Percentiles rank a stretch among this genome's conserved stretches.
phyloP scores from a whole-genome alignment of 768 basidiomycete genomes.

The Mycena venus region DNA sequence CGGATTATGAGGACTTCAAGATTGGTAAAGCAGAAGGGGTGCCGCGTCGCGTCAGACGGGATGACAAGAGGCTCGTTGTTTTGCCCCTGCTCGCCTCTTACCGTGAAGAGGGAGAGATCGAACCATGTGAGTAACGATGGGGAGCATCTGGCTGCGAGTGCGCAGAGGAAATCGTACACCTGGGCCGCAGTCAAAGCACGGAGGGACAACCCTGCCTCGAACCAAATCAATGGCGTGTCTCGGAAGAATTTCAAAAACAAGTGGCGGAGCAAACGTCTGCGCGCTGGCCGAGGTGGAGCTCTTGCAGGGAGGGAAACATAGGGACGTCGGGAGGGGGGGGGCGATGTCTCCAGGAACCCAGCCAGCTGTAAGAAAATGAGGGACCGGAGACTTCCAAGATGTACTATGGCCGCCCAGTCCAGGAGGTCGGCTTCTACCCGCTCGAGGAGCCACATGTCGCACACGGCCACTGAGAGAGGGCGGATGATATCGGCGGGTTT shows the following conservation, averaged over 20 bases:
- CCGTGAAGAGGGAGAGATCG: background rate
- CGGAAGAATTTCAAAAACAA: background rate
- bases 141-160: background rate
- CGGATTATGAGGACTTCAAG: background rate
- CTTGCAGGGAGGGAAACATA: background rate
- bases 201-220: background rate
- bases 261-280: background rate
- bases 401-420: background rate
- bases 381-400: background rate
- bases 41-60: background rate
- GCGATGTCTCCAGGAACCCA: background rate
- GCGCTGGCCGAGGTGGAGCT: background rate
- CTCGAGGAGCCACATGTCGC: too few relatives aligned
- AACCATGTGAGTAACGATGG: background rate
- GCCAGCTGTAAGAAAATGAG: background rate
- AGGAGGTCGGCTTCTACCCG: too few relatives aligned
- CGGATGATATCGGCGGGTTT: too few relatives aligned
- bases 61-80: background rate
- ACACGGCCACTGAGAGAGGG: too few relatives aligned
- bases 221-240: background rate
- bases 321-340: background rate
- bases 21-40: slow-evolving; percentile 2
- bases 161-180: background rate
- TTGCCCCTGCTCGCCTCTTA: too few relatives aligned
- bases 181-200: background rate